These are phyloP conservation scores for Cicer arietinum DNA, from an alignment of 306 rosid genomes.

Conservation along the genomic window DNA sequence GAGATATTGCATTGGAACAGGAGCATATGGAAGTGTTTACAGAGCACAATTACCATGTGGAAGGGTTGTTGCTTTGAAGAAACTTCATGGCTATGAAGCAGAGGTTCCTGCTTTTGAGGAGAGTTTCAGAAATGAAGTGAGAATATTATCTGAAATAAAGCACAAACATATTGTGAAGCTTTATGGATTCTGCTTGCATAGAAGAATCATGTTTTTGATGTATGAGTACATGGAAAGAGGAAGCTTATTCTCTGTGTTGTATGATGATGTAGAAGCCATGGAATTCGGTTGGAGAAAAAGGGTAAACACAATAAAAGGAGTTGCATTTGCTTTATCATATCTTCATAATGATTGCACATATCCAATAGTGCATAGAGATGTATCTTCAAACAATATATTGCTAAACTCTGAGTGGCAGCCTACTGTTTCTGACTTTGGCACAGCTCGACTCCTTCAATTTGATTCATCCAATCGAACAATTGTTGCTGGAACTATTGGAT, in stretches of 20 bases:
- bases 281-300: slow-evolving; percentile 39
- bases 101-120: not conserved
- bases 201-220: slow-evolving; percentile 36
- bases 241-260: slow-evolving; percentile 33
- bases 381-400: slow-evolving; percentile 5
- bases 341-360: slow-evolving; percentile 28
- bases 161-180: slow-evolving; percentile 32
- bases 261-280: not conserved
- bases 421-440: slow-evolving; percentile 25
- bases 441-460: not conserved
- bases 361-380: slow-evolving; percentile 40
- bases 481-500: slow-evolving; percentile 44
- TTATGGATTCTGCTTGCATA: slow-evolving; percentile 34
- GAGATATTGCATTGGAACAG: slow-evolving; percentile 31
- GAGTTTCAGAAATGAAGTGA: slow-evolving; percentile 41
- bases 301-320: slow-evolving; percentile 27
- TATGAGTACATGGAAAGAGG: slow-evolving; percentile 33
- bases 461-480: slow-evolving; percentile 37
- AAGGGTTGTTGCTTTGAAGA: slow-evolving; percentile 30
- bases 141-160: slow-evolving; percentile 35
- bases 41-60: slow-evolving; percentile 20
- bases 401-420: slow-evolving; percentile 29
- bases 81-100: slow-evolving; percentile 34
- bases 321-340: slow-evolving; percentile 39
- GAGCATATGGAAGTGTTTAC: slow-evolving; percentile 38